phyloP scores from a whole-genome alignment of 495 filamentous ascomycete species.

The Podospora anserina region DNA sequence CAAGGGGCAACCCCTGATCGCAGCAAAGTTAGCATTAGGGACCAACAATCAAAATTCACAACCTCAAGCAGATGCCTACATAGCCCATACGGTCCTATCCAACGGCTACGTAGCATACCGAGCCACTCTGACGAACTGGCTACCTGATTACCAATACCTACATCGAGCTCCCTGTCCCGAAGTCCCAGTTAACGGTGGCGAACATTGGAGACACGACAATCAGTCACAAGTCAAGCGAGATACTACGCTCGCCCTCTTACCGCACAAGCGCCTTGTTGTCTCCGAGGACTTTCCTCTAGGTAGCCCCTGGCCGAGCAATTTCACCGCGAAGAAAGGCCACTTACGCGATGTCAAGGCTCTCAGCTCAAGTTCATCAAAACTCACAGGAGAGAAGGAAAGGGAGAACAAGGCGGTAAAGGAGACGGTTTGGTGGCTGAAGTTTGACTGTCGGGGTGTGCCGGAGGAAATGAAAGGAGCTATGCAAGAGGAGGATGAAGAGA shows the following conservation, averaged over 20 bases:
- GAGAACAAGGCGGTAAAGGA: neutral
- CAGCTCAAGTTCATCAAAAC: neutral
- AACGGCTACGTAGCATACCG: conserved; percentile 1
- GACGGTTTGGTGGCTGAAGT: conserved; percentile 1
- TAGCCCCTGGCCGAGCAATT: neutral
- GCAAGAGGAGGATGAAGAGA: neutral
- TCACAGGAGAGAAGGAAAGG: neutral
- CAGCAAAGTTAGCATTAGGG: neutral
- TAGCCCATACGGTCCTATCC: neutral
- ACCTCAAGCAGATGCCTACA: neutral
- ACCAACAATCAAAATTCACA: neutral
- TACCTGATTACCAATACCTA: neutral
- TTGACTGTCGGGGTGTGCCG: neutral
- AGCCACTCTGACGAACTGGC: neutral
- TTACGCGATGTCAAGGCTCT: neutral
- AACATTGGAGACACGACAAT: neutral
- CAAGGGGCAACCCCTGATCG: neutral
- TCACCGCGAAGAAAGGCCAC: neutral
- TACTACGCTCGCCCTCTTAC: neutral
- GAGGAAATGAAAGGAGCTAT: neutral
- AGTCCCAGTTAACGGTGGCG: neutral
- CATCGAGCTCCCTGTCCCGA: neutral
- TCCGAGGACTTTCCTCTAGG: neutral
- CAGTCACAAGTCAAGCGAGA: neutral
- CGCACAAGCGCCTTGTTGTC: neutral